Percentiles rank a stretch among this genome's conserved stretches.
These are phyloP conservation scores for Chrysoporthe deuterocubensis DNA, from an alignment of 2,329 filamentous ascomycete species.

Conservation along the genomic window DNA sequence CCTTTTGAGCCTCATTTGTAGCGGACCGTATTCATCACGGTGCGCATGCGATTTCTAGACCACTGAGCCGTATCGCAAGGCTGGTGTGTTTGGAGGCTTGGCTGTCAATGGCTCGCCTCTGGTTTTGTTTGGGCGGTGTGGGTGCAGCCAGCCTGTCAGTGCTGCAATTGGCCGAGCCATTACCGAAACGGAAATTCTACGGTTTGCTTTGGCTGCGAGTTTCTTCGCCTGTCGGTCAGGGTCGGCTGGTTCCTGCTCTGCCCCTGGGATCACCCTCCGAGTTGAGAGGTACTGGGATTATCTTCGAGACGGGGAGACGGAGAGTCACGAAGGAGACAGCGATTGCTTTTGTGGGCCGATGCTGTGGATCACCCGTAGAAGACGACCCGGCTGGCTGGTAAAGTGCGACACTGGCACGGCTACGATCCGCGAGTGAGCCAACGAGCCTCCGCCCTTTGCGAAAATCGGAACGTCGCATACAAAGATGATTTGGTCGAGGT, in stretches of 20 bases:
- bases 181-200: conserved; percentile 6
- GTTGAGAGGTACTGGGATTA: neutral
- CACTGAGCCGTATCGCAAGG: neutral
- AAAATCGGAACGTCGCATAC: conserved; percentile 12
- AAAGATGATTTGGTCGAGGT: neutral
- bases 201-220: neutral
- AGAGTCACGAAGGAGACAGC: neutral
- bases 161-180: conserved; percentile 34
- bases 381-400: conserved; percentile 13
- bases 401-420: conserved; percentile 1
- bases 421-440: neutral
- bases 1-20: neutral
- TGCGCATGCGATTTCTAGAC: neutral
- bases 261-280: neutral
- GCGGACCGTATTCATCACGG: too few relatives aligned
- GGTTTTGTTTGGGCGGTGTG: conserved; percentile 33
- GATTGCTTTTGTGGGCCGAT: neutral
- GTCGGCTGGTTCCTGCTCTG: neutral
- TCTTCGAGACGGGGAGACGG: neutral
- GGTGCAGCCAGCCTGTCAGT: conserved; percentile 37
- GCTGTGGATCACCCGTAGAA: neutral
- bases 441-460: conserved; percentile 5
- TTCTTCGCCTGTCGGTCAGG: neutral
- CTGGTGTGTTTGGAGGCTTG: neutral
- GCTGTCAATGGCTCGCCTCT: neutral